Evolutionary conservation across 1,284 basidiomycete species (phyloP), one percentile per base, ranked within the genome.

Genomic region (Cutaneotrichosporon sp.): DNA sequence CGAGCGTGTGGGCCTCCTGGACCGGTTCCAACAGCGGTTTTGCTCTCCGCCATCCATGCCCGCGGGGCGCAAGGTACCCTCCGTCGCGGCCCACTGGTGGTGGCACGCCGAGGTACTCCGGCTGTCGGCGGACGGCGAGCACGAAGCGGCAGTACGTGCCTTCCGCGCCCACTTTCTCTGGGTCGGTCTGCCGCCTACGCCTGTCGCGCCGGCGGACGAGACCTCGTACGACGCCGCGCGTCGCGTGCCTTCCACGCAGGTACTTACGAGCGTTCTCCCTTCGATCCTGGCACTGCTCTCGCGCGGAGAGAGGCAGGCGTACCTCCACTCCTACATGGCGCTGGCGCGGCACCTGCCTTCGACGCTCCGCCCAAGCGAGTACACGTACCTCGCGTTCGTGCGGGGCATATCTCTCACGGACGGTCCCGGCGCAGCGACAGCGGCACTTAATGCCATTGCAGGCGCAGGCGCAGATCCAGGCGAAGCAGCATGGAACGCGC

Each of bases 241-340:
- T 17, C 57, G 59, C 21, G 22, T 59, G 1, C 67, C 69, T 89
- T 51, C 56, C 1, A 54, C 59, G 15, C 51, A 53, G 8, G 43
- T 69, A 15, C 49, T 68, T 17, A 67, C 63, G 3, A 56, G 64
- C 1, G 15, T 68, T 23, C 40, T 69, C 10, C 65, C 61, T 2
- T 63, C 64, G 0, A 41, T 72, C 5, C 52, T 72, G 43, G 44
- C 41, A 9, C 49, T 52, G 1, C 46, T 66, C 12, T 52, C 58
- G 13, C 5, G 22, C 12, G 56, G 53, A 1, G 41, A 50, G 34
- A 34, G 52, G 1, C 10, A 40, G 14, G 26, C 34, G n/a, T 65
- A 56, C 46, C 56, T 59, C 30, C n/a, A 21, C 4, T n/a, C 40
- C 1, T 69, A 65, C 47, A 35, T 34, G 18, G 15, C 62, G 64